Evolutionary conservation across 768 basidiomycete species (phyloP).

Genomic region (Trametes villosa): DNA sequence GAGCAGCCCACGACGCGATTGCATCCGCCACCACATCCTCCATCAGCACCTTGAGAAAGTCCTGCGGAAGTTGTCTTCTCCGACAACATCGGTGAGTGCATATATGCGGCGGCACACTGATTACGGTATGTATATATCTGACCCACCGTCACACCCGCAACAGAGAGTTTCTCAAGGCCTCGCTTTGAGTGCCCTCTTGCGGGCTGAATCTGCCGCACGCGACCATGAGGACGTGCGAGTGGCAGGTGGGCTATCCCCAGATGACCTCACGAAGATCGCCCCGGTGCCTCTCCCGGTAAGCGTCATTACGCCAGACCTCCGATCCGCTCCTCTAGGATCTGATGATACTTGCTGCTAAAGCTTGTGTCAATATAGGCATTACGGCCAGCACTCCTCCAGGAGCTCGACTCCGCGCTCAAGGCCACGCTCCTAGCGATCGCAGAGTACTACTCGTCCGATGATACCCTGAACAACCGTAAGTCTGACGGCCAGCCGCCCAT

Average conservation of each 20-base stretch:
- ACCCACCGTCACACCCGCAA: not conserved
- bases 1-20: not conserved
- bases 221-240: not conserved
- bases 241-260: slow-evolving; percentile 15
- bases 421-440: slow-evolving; percentile 11
- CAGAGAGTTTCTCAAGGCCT: slow-evolving; percentile 1
- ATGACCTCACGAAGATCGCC: slow-evolving; percentile 7
- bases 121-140: not conserved
- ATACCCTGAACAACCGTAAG: not conserved
- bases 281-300: not conserved
- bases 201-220: too few relatives aligned
- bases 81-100: not conserved
- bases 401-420: slow-evolving; percentile 7
- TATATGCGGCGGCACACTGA: not conserved
- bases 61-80: not conserved
- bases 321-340: too few relatives aligned
- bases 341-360: too few relatives aligned
- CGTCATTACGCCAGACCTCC: too few relatives aligned
- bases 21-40: slow-evolving; percentile 4
- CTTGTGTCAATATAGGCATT: not conserved
- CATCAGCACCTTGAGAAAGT: slow-evolving; percentile 15
- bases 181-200: not conserved
- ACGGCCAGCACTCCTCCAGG: not conserved
- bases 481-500: too few relatives aligned
- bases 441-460: not conserved